Conservation (phyloP, 306 rosid species). For the Gynostemma pentaphyllum region DNA sequence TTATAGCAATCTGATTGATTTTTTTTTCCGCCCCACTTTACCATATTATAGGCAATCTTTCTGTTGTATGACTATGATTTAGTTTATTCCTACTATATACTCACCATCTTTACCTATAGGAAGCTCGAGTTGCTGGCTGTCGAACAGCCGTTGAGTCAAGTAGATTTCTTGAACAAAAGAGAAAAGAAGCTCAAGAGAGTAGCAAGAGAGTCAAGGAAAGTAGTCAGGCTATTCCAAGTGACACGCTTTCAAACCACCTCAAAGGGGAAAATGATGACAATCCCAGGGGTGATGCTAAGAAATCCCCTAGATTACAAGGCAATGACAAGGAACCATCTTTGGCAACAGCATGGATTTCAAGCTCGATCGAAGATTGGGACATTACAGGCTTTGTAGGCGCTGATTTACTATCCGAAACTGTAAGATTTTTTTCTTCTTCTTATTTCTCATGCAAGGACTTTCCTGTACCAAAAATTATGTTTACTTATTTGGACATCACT, state of each 20-base stretch:
- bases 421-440: slow-evolving; percentile 25
- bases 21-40: not conserved
- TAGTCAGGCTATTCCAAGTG: slow-evolving; percentile 37
- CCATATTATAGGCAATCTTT: not conserved
- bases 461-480: not conserved
- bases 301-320: slow-evolving; percentile 20
- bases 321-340: slow-evolving; percentile 26
- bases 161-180: slow-evolving; percentile 44
- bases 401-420: slow-evolving; percentile 59
- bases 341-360: slow-evolving; percentile 22
- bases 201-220: slow-evolving; percentile 26
- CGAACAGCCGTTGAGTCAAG: slow-evolving; percentile 46
- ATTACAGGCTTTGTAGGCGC: slow-evolving; percentile 45
- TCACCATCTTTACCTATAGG: slow-evolving; percentile 26
- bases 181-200: slow-evolving; percentile 33
- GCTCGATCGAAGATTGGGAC: slow-evolving; percentile 59
- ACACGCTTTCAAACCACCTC: slow-evolving; percentile 24
- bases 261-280: slow-evolving; percentile 42
- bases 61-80: not conserved
- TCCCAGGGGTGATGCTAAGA: slow-evolving; percentile 24
- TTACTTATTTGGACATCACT: not conserved
- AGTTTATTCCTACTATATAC: not conserved
- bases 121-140: slow-evolving; percentile 75
- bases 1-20: not conserved
- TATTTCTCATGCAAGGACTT: not conserved